Conservation (phyloP, 768 basidiomycete genomes). For the Lactarius sp. region DNA sequence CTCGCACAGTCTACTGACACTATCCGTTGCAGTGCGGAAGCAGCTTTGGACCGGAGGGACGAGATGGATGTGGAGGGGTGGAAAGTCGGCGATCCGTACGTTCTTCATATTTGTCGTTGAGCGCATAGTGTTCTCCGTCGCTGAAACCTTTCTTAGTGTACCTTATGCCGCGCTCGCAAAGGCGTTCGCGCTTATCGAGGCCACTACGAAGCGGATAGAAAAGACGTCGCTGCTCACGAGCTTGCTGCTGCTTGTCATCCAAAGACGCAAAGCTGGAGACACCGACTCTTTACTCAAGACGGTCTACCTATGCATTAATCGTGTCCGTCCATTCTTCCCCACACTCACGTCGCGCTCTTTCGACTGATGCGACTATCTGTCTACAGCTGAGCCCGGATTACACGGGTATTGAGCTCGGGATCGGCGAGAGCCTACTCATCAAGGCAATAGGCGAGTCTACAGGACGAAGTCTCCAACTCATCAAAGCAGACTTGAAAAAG, state of each 20-base stretch:
- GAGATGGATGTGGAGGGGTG: conserved; percentile 80
- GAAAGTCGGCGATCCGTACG: conserved; percentile 82
- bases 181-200: conserved; percentile 84
- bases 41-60: conserved; percentile 50
- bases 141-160: conserved; percentile 46
- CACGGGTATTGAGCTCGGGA: conserved; percentile 89
- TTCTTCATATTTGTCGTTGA: conserved; percentile 20
- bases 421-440: conserved; percentile 89
- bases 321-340: conserved; percentile 46
- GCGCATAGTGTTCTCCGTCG: conserved; percentile 1
- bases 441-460: conserved; percentile 96
- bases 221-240: conserved; percentile 86
- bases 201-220: conserved; percentile 91
- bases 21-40: conserved; percentile 51
- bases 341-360: not conserved
- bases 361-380: not conserved
- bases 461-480: conserved; percentile 72
- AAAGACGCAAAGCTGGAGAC: conserved; percentile 72
- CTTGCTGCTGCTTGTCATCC: conserved; percentile 86
- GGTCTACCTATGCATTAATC: conserved; percentile 95
- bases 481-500: conserved; percentile 90
- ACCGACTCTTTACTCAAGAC: conserved; percentile 74
- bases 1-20: not conserved
- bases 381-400: conserved; percentile 89
- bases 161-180: conserved; percentile 92